A percentile compares a stretch with the other conserved stretches of the same genome.
Evolutionary conservation across 192 early-diverging fungal genomes (phyloP).

Genomic region (Geranomyces michiganensis): DNA sequence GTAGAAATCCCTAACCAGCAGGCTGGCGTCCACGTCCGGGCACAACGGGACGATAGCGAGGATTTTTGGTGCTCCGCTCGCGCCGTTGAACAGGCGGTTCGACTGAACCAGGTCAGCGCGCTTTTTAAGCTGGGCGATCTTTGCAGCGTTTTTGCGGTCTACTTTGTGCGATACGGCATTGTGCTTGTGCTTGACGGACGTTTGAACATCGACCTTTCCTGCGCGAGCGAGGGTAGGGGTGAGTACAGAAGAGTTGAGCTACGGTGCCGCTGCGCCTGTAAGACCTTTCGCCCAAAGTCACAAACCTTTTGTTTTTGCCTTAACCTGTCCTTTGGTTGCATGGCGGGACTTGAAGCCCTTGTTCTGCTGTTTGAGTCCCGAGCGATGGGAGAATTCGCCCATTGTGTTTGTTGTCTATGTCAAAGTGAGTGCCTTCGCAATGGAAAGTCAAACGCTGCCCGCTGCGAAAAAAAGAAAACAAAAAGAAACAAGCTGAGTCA

Average conservation of each 20-base stretch:
- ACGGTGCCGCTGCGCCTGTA: too few relatives aligned
- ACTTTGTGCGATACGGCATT: constrained; percentile 54
- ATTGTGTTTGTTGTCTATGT: background rate
- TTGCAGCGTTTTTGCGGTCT: constrained; percentile 82
- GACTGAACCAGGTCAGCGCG: constrained; percentile 67
- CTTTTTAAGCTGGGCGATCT: constrained; percentile 80
- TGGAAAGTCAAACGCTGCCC: too few relatives aligned
- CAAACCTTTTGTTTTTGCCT: constrained; percentile 78
- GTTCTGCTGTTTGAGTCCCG: constrained; percentile 88
- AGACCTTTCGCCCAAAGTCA: background rate
- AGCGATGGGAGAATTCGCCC: constrained; percentile 55
- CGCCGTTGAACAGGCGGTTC: constrained; percentile 84
- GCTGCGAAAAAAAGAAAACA: too few relatives aligned
- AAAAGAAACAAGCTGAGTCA: too few relatives aligned
- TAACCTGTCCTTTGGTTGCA: constrained; percentile 77
- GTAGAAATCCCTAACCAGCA: constrained; percentile 51
- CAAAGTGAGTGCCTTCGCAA: too few relatives aligned
- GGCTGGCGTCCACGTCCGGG: constrained; percentile 65
- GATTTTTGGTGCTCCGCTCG: constrained; percentile 83
- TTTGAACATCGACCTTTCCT: constrained; percentile 44
- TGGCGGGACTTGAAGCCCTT: constrained; percentile 96
- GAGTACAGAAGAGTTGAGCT: too few relatives aligned
- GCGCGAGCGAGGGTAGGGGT: background rate
- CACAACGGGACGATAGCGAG: constrained; percentile 90
- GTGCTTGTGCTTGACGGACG: constrained; percentile 29